A percentile compares a stretch with the other conserved stretches of the same genome.
phyloP scores from a whole-genome alignment of 495 filamentous ascomycete genomes.

The Clohesyomyces aquaticus region DNA sequence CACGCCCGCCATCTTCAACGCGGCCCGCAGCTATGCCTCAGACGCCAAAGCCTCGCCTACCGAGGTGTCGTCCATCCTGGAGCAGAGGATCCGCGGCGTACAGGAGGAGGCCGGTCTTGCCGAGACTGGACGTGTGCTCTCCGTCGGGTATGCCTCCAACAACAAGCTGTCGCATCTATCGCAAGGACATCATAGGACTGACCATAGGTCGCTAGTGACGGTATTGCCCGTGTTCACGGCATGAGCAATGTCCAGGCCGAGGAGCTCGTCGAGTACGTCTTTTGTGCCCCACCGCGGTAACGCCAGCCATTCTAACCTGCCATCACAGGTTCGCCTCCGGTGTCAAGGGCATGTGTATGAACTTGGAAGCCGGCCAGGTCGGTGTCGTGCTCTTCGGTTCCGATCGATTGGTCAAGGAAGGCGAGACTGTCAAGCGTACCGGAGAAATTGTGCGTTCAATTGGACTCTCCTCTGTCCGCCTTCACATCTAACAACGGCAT shows the following conservation, averaged over 20 bases:
- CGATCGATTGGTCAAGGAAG: slow-evolving; percentile 99
- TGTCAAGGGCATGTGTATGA: slow-evolving; percentile 99
- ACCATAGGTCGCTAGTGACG: slow-evolving; percentile 71
- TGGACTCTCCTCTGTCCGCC: neutral
- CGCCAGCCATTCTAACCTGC: slow-evolving; percentile 37
- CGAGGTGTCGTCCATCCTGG: slow-evolving; percentile 98
- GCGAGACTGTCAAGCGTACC: slow-evolving; percentile 99
- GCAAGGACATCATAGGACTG: slow-evolving; percentile 45
- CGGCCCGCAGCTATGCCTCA: slow-evolving; percentile 83
- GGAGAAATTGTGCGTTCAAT: slow-evolving; percentile 86
- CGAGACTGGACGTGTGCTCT: slow-evolving; percentile 98
- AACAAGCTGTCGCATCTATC: slow-evolving; percentile 29
- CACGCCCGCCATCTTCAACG: slow-evolving; percentile 74
- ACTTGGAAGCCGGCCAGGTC: slow-evolving; percentile 99
- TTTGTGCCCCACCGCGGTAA: slow-evolving; percentile 10
- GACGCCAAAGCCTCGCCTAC: slow-evolving; percentile 95
- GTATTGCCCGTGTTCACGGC: slow-evolving; percentile 99
- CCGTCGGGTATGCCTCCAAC: slow-evolving; percentile 82
- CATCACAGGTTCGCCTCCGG: slow-evolving; percentile 91
- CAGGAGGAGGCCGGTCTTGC: slow-evolving; percentile 94
- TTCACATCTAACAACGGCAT: slow-evolving; percentile 36
- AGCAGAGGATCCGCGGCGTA: slow-evolving; percentile 97
- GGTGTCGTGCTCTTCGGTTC: slow-evolving; percentile 99
- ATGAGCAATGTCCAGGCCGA: slow-evolving; percentile 99
- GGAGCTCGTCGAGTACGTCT: slow-evolving; percentile 97